Percentiles rank a stretch among this genome's conserved stretches.
These are phyloP conservation scores for Suillus lakei DNA, from an alignment of 768 basidiomycete species.

Conservation along the genomic window DNA sequence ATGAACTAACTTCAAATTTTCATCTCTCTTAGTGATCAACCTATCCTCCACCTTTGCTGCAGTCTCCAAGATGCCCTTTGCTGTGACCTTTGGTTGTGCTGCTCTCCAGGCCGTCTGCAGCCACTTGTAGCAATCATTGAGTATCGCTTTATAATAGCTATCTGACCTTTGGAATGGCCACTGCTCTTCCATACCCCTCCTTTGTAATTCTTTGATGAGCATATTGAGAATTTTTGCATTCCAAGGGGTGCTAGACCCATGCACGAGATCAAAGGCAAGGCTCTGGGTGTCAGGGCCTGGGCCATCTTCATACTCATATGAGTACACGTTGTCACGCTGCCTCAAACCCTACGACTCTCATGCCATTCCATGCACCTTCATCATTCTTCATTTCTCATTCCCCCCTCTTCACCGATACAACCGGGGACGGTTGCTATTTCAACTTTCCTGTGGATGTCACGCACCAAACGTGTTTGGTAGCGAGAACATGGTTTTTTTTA, in stretches of 20 bases:
- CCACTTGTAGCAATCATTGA: conserved; percentile 13
- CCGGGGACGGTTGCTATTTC: too few species aligned
- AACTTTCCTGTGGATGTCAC: too few species aligned
- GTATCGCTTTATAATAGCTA: conserved; percentile 4
- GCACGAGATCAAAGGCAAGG: conserved; percentile 11
- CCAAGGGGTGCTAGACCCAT: conserved; percentile 1
- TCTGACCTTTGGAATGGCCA: conserved; percentile 12
- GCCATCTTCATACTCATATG: conserved; percentile 16
- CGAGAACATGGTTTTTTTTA: too few species aligned
- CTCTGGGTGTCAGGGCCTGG: conserved; percentile 7
- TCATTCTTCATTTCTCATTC: too few species aligned
- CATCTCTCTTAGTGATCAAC: background rate
- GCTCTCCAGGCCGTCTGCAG: conserved; percentile 8
- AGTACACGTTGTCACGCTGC: too few species aligned
- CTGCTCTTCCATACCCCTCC: background rate
- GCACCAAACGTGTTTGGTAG: too few species aligned
- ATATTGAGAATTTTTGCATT: conserved; percentile 8
- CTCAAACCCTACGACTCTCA: too few species aligned
- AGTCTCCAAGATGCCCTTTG: conserved; percentile 7
- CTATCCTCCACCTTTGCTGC: conserved; percentile 4
- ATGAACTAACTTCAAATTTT: conserved; percentile 3
- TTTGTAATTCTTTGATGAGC: conserved; percentile 9
- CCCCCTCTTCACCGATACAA: too few species aligned
- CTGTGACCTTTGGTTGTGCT: conserved; percentile 8
- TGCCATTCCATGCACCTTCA: too few species aligned